A percentile compares a stretch with the other conserved stretches of the same genome.
These are phyloP conservation scores for Mytilinidion resinicola DNA, from an alignment of 495 filamentous ascomycete genomes.

Conservation along the genomic window DNA sequence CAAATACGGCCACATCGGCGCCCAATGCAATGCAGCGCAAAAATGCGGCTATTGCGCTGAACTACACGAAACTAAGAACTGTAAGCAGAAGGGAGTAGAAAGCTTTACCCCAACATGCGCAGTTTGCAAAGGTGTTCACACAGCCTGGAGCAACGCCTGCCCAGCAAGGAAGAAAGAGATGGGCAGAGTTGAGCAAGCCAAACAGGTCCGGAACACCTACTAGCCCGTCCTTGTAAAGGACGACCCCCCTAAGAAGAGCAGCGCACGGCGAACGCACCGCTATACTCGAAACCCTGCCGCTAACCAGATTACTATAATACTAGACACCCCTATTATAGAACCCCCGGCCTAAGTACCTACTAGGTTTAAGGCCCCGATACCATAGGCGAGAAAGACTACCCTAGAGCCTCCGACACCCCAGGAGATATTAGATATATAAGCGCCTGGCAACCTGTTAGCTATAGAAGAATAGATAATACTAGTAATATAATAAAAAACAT, in stretches of 20 bases:
- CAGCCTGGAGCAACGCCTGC: conserved; percentile 23
- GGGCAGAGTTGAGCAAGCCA: conserved; percentile 12
- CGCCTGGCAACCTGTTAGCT: not conserved
- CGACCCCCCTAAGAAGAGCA: conserved; percentile 3
- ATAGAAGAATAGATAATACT: not conserved
- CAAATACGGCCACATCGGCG: conserved; percentile 21
- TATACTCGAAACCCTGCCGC: not conserved
- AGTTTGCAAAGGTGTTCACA: conserved; percentile 23
- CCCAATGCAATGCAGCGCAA: conserved; percentile 15
- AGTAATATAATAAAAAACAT: not conserved
- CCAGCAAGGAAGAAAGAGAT: conserved; percentile 18
- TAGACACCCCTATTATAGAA: not conserved
- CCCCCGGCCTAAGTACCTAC: not conserved
- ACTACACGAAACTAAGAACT: conserved; percentile 19
- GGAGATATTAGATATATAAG: not conserved
- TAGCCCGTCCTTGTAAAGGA: conserved; percentile 13
- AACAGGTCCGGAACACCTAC: conserved; percentile 19
- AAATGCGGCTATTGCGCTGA: conserved; percentile 23
- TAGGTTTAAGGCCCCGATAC: not conserved
- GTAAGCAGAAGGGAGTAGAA: conserved; percentile 10
- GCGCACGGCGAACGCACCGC: not conserved
- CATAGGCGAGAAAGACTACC: not conserved
- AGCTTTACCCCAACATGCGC: conserved; percentile 17
- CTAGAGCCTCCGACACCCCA: not conserved
- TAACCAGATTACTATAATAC: not conserved